Evolutionary conservation across 2,329 filamentous ascomycete genomes (phyloP), one percentile per base, ranked within the genome.

Genomic region (Colletotrichum cordylinicola): DNA sequence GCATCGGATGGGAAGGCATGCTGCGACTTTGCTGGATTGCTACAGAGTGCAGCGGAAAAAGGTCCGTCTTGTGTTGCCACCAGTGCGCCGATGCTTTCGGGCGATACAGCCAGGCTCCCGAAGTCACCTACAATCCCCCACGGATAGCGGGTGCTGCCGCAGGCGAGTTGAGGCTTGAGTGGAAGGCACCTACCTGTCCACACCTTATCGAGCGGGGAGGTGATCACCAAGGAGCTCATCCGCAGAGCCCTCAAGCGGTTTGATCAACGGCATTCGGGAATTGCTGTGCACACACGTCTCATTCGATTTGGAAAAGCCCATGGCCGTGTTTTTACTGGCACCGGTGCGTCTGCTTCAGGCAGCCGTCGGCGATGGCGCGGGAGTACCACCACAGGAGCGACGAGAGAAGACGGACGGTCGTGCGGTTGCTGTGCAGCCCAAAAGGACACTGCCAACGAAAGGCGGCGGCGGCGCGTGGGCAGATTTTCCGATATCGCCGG

Each of bases 41-140:
- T 2, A 16, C 4, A 39, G 37, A 1, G 37, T 5, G 16, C 4
- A 0, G 16, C 37, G 2, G 4, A 1, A 1, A 3, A 2, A 39
- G 37, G 37, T 39, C 37, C 18, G 37, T 18, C 16, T 18, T 24
- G 0, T n/a, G 24, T 15, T 24, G 52, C 4, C 52, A n/a, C 6
- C 2, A 27, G 0, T 56, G 52, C 6, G 52, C 52, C 0, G 52
- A 16, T 27, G 52, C 21, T 0, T 27, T 56, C 15, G 52, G 52
- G 21, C 21, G 52, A 27, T 12, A 2, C 12, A 10, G n/a, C n/a
- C 0, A 43, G 39, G 39, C 18, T 1, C 39, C 39, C 0, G 39
- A 43, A 43, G 8, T 43, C 39, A 43, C 52, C 52, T 21, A 27
- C 2, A 18, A 55, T 0, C 52, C n/a, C 52, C 1, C 52, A 1